Percentiles rank a stretch among this genome's conserved stretches.
phyloP scores from a whole-genome alignment of 345 rosid species.

The Trapa incisa region DNA sequence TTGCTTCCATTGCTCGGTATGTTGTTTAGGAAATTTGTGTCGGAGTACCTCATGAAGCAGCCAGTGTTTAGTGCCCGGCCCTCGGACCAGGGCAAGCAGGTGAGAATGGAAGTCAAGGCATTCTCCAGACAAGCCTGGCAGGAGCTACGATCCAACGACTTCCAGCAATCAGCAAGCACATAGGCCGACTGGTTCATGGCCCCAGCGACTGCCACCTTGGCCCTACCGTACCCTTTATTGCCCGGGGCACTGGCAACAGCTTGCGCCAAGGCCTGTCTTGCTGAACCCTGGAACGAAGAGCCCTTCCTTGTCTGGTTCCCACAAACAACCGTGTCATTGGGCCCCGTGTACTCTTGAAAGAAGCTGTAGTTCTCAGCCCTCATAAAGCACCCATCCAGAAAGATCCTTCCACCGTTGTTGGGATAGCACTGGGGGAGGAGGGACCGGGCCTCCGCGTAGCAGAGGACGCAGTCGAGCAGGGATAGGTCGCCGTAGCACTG shows the following conservation, averaged over 20 bases:
- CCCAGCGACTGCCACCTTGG: constrained; percentile 21
- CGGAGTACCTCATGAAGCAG: constrained; percentile 80
- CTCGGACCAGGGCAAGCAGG: constrained; percentile 79
- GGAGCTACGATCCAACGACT: constrained; percentile 39
- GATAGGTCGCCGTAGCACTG: constrained; percentile 89
- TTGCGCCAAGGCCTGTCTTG: constrained; percentile 30
- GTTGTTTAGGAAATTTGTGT: constrained; percentile 57
- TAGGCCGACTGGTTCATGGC: constrained; percentile 35
- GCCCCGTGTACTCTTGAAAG: constrained; percentile 50
- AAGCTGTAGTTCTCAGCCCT: constrained; percentile 78
- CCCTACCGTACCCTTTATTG: constrained; percentile 39
- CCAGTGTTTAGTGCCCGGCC: constrained; percentile 82
- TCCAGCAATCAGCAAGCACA: constrained; percentile 83
- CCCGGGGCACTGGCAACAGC: constrained; percentile 35
- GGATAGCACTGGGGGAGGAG: constrained; percentile 87
- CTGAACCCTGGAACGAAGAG: constrained; percentile 28
- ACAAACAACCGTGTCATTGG: constrained; percentile 43
- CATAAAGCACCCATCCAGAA: constrained; percentile 93
- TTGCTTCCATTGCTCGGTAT: constrained; percentile 34
- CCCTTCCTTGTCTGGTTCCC: constrained; percentile 43
- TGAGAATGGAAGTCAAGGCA: constrained; percentile 45
- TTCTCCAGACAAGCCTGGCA: constrained; percentile 60
- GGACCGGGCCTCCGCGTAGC: constrained; percentile 85
- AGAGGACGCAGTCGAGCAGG: constrained; percentile 64
- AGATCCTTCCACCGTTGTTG: constrained; percentile 59